Base-by-base conservation (phyloP, 2,329 filamentous ascomycete species). In the Fusarium euwallaceae region DNA sequence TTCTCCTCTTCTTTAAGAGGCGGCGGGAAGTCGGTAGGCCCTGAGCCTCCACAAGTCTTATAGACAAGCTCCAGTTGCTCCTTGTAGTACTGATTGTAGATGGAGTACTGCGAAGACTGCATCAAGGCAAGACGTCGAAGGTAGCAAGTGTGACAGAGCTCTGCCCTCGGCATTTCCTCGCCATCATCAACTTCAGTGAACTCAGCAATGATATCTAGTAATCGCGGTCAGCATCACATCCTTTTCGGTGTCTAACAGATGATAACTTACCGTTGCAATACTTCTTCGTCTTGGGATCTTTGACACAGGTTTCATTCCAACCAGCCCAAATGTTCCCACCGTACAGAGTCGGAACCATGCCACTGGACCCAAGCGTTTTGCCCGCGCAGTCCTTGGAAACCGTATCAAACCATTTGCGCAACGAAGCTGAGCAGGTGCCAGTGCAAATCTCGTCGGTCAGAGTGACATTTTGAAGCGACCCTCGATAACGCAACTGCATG, bases 131-230 rank as follows among this genome's bases (percentile, higher is more conserved):
- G 67, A 32, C 67, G 72, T 2, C 62, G 51, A 2, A 60, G 41
- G 59, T 76, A 76, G 67, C 80, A 81, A 43, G 45, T 48, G 5
- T 67, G 75, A 55, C 80, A 81, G 14, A 81, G 59, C 58, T 81
- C 76, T 9, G 41, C 34, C 1, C 61, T 9, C 1, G 76, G 76
- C 74, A 79, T 77, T 1, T 77, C 55, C 1, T 66, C 17, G 6
- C 63, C 36, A 20, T 36, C 66, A 4, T 51, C n/a, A 1, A 78
- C 69, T 2, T 32, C 24, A 4, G 71, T 68, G 58, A 79, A 80
- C 12, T 59, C 24, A 7, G 51, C 61, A 1, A 76, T 67, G 12
- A 75, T 62, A 37, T 76, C 73, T 72, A 22, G 5, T 59, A 6
- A 24, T 17, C 17, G 14, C 17, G 16, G 37, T 39, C 12, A 39